phyloP scores from a whole-genome alignment of 176 grass and related monocot genomes.

The Microstegium vimineum region DNA sequence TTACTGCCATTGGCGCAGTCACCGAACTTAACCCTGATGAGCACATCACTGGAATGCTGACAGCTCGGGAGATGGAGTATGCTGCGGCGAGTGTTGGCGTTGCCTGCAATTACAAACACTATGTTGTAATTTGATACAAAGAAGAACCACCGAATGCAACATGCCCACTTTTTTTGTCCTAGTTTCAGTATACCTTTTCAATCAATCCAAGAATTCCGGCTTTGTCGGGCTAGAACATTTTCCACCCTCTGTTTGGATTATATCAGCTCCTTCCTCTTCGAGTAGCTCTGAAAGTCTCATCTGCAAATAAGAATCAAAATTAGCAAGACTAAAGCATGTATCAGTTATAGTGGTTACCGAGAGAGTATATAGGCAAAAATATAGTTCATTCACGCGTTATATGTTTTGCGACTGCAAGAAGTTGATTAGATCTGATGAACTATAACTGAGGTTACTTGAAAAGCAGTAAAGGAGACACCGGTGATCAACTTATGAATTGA shows the following conservation, averaged over 20 bases:
- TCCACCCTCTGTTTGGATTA: constrained; percentile 93
- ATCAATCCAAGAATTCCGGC: constrained; percentile 84
- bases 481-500: not conserved
- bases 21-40: constrained; percentile 87
- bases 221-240: constrained; percentile 79
- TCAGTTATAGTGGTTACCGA: not conserved
- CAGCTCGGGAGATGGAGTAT: constrained; percentile 79
- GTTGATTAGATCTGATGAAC: not conserved
- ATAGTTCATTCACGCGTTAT: not conserved
- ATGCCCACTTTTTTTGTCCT: not conserved
- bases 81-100: constrained; percentile 88
- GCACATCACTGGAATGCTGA: constrained; percentile 91
- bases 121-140: not conserved
- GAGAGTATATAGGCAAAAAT: not conserved
- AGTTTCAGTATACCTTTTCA: constrained; percentile 55
- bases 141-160: not conserved
- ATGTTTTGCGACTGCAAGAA: not conserved
- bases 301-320: constrained; percentile 32
- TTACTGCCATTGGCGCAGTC: constrained; percentile 85
- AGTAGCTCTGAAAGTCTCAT: constrained; percentile 80
- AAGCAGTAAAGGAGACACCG: not conserved
- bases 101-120: constrained; percentile 41
- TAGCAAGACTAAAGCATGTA: not conserved
- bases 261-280: constrained; percentile 82
- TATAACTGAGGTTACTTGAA: not conserved